phyloP scores from a whole-genome alignment of 225 moss, liverwort and hornwort species.

The Rhytidiadelphus loreus region DNA sequence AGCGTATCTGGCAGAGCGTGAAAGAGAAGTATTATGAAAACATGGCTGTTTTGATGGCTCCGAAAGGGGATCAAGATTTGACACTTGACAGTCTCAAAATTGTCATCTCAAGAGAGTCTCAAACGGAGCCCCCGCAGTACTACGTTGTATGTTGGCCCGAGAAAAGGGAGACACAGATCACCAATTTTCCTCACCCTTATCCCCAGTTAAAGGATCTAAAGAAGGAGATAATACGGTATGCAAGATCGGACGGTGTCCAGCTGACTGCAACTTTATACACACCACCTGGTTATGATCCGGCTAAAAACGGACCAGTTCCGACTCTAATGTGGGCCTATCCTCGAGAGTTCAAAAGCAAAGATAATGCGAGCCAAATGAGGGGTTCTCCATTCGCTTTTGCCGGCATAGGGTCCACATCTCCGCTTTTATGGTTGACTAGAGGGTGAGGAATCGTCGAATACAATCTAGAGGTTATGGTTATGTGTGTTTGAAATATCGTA shows the following conservation, averaged over 20 bases:
- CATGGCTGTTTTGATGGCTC: conserved; percentile 67
- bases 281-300: conserved; percentile 73
- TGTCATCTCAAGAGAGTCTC: conserved; percentile 87
- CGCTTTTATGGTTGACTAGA: conserved; percentile 84
- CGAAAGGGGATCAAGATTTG: conserved; percentile 66
- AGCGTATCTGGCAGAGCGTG: conserved; percentile 85
- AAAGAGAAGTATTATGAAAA: conserved; percentile 84
- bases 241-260: conserved; percentile 82
- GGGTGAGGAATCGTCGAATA: conserved; percentile 38
- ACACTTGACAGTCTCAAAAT: conserved; percentile 57
- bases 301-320: conserved; percentile 63
- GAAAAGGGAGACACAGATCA: conserved; percentile 48
- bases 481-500: background rate
- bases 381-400: conserved; percentile 86
- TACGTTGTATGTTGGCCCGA: conserved; percentile 70
- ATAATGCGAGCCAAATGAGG: conserved; percentile 95
- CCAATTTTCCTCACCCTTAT: conserved; percentile 91
- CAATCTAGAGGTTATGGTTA: background rate
- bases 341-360: conserved; percentile 93
- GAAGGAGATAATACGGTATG: conserved; percentile 90
- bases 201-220: conserved; percentile 73
- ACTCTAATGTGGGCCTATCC: conserved; percentile 93
- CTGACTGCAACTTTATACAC: conserved; percentile 87
- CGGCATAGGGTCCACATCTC: conserved; percentile 84
- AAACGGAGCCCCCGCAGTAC: conserved; percentile 83